These are phyloP conservation scores for Pulveroboletus ravenelii DNA, from an alignment of 768 basidiomycete genomes.

Conservation along the genomic window DNA sequence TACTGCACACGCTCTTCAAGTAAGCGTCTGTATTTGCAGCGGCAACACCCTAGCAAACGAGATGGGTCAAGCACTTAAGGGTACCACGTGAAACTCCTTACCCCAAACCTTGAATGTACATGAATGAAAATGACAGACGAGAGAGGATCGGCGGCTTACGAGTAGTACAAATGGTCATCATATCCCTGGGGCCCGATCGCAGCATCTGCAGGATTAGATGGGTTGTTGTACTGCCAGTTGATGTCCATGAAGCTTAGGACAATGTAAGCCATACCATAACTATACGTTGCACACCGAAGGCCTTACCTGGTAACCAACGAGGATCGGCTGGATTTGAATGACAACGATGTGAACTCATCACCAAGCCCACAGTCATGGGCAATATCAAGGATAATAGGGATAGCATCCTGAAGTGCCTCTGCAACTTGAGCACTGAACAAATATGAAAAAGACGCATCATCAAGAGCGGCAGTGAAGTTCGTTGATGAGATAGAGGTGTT, in stretches of 20 bases:
- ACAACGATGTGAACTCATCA: slow-evolving; percentile 19
- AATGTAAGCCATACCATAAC: slow-evolving; percentile 1
- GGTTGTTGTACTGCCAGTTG: slow-evolving; percentile 69
- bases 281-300: background rate
- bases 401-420: slow-evolving; percentile 32
- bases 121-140: slow-evolving; percentile 4
- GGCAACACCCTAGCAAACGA: slow-evolving; percentile 56
- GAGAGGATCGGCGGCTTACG: slow-evolving; percentile 35
- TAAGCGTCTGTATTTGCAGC: slow-evolving; percentile 61
- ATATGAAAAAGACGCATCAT: slow-evolving; percentile 9
- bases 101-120: slow-evolving; percentile 47
- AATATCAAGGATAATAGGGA: slow-evolving; percentile 35
- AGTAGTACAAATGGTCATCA: slow-evolving; percentile 79
- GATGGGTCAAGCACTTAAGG: background rate
- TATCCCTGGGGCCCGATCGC: slow-evolving; percentile 67
- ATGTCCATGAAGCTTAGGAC: slow-evolving; percentile 72
- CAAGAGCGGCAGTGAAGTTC: slow-evolving; percentile 36
- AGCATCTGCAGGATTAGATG: slow-evolving; percentile 66
- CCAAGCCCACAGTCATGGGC: slow-evolving; percentile 17
- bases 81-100: slow-evolving; percentile 25
- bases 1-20: slow-evolving; percentile 66
- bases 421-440: slow-evolving; percentile 29
- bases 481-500: slow-evolving; percentile 18
- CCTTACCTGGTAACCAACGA: slow-evolving; percentile 39
- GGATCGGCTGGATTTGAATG: slow-evolving; percentile 15